phyloP scores from a whole-genome alignment of 495 filamentous ascomycete species.

The Bryoglossum gracile region DNA sequence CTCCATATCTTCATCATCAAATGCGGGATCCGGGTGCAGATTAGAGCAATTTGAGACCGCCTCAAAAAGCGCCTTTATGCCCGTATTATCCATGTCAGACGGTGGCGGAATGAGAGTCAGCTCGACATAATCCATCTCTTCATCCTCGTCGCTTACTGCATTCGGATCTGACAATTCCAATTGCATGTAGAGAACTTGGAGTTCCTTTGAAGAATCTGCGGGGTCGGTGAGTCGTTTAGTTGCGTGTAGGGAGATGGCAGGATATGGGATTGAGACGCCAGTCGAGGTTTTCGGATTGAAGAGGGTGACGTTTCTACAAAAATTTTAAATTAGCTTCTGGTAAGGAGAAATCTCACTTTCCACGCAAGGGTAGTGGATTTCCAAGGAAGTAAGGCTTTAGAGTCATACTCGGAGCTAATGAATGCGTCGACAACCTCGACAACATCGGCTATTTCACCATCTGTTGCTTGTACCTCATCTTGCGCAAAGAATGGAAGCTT shows the following conservation, averaged over 20 bases:
- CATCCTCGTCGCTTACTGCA: slow-evolving; percentile 46
- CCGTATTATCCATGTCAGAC: slow-evolving; percentile 17
- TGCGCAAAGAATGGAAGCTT: slow-evolving; percentile 45
- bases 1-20: slow-evolving; percentile 43
- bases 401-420: slow-evolving; percentile 69
- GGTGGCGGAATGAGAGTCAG: slow-evolving; percentile 62
- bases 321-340: not conserved
- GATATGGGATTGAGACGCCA: slow-evolving; percentile 81
- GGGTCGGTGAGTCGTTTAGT: slow-evolving; percentile 52
- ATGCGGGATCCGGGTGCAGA: slow-evolving; percentile 75
- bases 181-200: slow-evolving; percentile 72
- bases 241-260: slow-evolving; percentile 80
- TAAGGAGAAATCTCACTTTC: not conserved
- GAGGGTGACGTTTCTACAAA: slow-evolving; percentile 61
- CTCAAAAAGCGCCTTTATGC: slow-evolving; percentile 52
- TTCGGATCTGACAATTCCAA: slow-evolving; percentile 48
- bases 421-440: slow-evolving; percentile 58
- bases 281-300: slow-evolving; percentile 51
- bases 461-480: slow-evolving; percentile 26
- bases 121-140: slow-evolving; percentile 62
- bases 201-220: slow-evolving; percentile 31
- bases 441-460: slow-evolving; percentile 25
- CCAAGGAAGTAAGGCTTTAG: slow-evolving; percentile 18
- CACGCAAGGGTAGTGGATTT: not conserved
- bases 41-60: slow-evolving; percentile 84